A percentile compares a stretch with the other conserved stretches of the same genome.
These are phyloP conservation scores for Chlamydomonas sp. DNA, from an alignment of 139 green algal species.

Conservation along the genomic window DNA sequence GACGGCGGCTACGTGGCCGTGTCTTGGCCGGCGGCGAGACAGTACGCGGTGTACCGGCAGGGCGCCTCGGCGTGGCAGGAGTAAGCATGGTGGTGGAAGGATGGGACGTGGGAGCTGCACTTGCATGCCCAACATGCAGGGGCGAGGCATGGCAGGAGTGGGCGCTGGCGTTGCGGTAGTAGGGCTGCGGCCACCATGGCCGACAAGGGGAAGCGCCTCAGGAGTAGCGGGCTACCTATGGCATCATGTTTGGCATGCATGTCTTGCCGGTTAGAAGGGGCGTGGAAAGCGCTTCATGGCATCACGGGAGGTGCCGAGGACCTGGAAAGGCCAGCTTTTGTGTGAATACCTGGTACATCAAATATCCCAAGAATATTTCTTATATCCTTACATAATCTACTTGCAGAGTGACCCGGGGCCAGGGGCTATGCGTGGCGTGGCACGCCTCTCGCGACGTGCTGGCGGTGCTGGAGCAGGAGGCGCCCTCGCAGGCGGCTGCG, in stretches of 20 bases:
- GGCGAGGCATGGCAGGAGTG: no score
- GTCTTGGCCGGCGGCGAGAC: constrained; percentile 50
- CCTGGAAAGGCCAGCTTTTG: no score
- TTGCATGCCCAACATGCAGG: not conserved
- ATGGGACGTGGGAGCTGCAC: not conserved
- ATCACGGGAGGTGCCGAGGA: no score
- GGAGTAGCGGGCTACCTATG: no score
- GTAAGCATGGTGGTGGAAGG: constrained; percentile 33
- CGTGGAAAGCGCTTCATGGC: no score
- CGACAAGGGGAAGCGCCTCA: no score
- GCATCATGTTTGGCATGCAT: no score
- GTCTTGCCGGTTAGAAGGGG: no score
- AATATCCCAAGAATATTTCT: no score
- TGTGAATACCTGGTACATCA: no score
- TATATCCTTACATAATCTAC: no score
- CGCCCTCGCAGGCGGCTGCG: not conserved
- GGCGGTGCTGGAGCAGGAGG: constrained; percentile 37
- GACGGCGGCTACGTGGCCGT: constrained; percentile 56
- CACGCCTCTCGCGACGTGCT: constrained; percentile 18
- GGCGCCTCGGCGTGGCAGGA: constrained; percentile 37
- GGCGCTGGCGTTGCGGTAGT: not conserved
- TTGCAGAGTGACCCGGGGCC: constrained; percentile 20
- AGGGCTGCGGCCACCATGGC: no score
- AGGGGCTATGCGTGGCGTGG: constrained; percentile 39
- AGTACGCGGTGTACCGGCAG: constrained; percentile 58